Conservation (phyloP, 2,329 filamentous ascomycete species). For the Cordyceps tenuipes region DNA sequence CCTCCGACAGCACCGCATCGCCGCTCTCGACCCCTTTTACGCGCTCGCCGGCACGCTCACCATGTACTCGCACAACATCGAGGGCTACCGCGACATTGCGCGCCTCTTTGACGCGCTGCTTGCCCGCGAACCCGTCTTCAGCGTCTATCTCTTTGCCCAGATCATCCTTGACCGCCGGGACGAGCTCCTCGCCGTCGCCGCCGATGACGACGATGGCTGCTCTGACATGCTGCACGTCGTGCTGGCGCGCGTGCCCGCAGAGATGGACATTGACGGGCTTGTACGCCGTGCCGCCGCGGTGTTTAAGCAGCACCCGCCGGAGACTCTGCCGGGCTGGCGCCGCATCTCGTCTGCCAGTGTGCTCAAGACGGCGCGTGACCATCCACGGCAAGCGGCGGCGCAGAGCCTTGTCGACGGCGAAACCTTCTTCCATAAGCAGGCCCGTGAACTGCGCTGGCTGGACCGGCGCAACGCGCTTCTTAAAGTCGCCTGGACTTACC, state of each 20-base stretch:
- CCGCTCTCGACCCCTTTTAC: conserved; percentile 76
- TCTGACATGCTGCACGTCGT: conserved; percentile 88
- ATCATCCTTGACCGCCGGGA: conserved; percentile 73
- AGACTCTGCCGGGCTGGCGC: conserved; percentile 62
- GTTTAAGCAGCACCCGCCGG: conserved; percentile 60
- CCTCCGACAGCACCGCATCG: conserved; percentile 62
- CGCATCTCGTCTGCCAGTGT: conserved; percentile 68
- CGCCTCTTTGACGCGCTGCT: conserved; percentile 89
- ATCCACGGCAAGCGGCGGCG: conserved; percentile 32
- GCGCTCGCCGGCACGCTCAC: conserved; percentile 89
- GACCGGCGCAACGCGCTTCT: conserved; percentile 36
- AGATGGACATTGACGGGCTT: conserved; percentile 70
- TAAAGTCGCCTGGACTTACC: conserved; percentile 51
- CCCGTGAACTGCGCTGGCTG: conserved; percentile 58
- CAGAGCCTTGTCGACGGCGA: conserved; percentile 61
- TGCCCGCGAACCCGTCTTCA: conserved; percentile 77
- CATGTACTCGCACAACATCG: conserved; percentile 93
- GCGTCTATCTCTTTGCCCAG: conserved; percentile 84
- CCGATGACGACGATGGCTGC: conserved; percentile 26
- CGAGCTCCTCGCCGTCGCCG: conserved; percentile 85
- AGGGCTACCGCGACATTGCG: conserved; percentile 79
- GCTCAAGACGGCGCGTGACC: conserved; percentile 68
- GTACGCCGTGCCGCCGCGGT: conserved; percentile 59
- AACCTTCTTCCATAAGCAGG: conserved; percentile 61
- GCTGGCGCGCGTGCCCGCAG: conserved; percentile 76